Evolutionary conservation across 371 early-diverging fungal species (phyloP).

Genomic region (Mucor indicus): DNA sequence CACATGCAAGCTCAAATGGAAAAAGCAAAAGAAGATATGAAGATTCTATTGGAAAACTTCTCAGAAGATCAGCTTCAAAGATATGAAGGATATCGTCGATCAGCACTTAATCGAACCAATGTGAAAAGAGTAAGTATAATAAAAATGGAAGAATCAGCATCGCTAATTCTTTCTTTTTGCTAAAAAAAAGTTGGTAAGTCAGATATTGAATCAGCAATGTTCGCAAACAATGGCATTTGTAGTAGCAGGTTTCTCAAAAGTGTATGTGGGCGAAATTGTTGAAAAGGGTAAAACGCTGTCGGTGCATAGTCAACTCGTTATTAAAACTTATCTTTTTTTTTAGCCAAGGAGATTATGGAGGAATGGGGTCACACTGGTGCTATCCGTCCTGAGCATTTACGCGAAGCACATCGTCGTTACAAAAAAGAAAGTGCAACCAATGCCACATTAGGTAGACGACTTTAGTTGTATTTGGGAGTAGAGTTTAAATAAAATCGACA

Average conservation of each 20-base stretch:
- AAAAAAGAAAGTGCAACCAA: constrained; percentile 39
- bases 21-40: constrained; percentile 50
- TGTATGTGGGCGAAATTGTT: constrained; percentile 95
- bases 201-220: constrained; percentile 80
- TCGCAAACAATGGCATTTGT: constrained; percentile 88
- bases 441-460: constrained; percentile 17
- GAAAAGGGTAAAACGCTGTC: constrained; percentile 80
- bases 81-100: constrained; percentile 88
- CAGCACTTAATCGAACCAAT: constrained; percentile 81
- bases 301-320: too few relatives aligned
- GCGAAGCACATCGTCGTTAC: constrained; percentile 89
- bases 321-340: too few relatives aligned
- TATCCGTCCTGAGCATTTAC: constrained; percentile 79
- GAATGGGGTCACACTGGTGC: constrained; percentile 69
- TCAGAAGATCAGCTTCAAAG: constrained; percentile 79
- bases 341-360: constrained; percentile 69
- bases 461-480: too few relatives aligned
- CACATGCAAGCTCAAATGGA: constrained; percentile 49
- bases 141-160: background rate
- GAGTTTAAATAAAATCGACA: too few relatives aligned
- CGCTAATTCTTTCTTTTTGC: background rate
- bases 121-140: constrained; percentile 71
- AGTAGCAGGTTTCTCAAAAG: constrained; percentile 91
- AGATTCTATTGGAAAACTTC: constrained; percentile 76
- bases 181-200: constrained; percentile 53